Base-by-base conservation (phyloP, 2,329 filamentous ascomycete genomes). In the Venturia asperata region DNA sequence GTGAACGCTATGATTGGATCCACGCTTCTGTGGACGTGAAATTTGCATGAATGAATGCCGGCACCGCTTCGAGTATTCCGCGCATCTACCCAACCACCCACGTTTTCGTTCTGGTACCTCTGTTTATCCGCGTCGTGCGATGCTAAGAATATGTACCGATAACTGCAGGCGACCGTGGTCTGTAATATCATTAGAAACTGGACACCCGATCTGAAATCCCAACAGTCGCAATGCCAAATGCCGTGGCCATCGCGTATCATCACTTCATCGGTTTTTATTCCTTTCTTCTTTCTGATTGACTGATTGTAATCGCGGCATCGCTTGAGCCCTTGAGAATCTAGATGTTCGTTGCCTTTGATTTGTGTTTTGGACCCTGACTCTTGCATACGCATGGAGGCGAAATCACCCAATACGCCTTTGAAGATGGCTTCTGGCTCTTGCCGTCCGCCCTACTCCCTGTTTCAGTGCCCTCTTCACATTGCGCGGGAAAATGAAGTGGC, bases 341-440 rank as follows among this genome's bases (percentile, higher is more conserved):
- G 45, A 47, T n/a, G 9, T n/a, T 37, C 15, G 15, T 21, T 15
- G 30, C 5, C 27, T 56, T 56, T 37, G 49, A 34, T 34, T 34
- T 55, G 49, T 55, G 24, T 5, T 34, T 30, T 41, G 39, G 52
- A 37, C 52, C 52, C 52, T 58, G 52, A 37, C 52, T 58, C 30
- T 19, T 37, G 52, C 52, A 58, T 58, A 58, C 7, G 10, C 11
- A 4, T 19, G 37, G 15, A 58, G 30, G 52, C 52, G 52, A 58
- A 37, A 58, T 37, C 15, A 34, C 30, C 27, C 39, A 58, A 37
- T 58, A 58, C 52, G 52, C 52, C 52, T 58, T 58, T 24, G 2
- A 1, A 27, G n/a, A n/a, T 58, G 30, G 27, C 27, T 37, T 58
- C 37, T n/a, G 10, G 10, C 52, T 37, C 52, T 11, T 2, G 2